A percentile compares a stretch with the other conserved stretches of the same genome.
Evolutionary conservation across 176 grass and related monocot genomes (phyloP).

Genomic region (Triticum timopheevii): DNA sequence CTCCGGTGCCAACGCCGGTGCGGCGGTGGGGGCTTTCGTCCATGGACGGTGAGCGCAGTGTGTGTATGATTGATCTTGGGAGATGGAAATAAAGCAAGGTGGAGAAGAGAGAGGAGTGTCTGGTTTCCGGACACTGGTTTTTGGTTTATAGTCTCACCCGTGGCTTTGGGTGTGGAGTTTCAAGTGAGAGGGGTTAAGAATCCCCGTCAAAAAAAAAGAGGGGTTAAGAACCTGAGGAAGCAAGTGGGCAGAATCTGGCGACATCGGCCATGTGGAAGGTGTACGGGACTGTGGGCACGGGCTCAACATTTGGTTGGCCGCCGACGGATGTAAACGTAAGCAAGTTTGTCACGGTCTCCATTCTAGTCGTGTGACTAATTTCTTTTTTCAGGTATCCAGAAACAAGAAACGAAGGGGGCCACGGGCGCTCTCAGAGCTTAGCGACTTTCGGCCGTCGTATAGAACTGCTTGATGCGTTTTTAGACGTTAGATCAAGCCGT

Average conservation of each 20-base stretch:
- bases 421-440: no score
- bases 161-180: neutral
- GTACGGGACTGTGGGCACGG: neutral
- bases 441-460: no score
- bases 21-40: slow-evolving; percentile 32
- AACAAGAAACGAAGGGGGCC: no score
- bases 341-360: neutral
- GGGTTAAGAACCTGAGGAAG: neutral
- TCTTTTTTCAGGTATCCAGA: no score
- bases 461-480: no score
- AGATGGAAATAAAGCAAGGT: neutral
- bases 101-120: neutral
- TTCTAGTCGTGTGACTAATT: neutral
- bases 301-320: neutral
- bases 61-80: neutral
- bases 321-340: neutral
- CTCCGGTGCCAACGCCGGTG: slow-evolving; percentile 17
- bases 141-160: slow-evolving; percentile 23
- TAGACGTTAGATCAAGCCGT: no score
- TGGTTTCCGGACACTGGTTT: slow-evolving; percentile 10
- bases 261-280: neutral
- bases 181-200: slow-evolving; percentile 2
- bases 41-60: slow-evolving; percentile 30
- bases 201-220: neutral
- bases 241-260: neutral